Evolutionary conservation across 352 stramenopile genomes (phyloP), one percentile per base, ranked within the genome.

Genomic region (Globisporangium sylvaticum): DNA sequence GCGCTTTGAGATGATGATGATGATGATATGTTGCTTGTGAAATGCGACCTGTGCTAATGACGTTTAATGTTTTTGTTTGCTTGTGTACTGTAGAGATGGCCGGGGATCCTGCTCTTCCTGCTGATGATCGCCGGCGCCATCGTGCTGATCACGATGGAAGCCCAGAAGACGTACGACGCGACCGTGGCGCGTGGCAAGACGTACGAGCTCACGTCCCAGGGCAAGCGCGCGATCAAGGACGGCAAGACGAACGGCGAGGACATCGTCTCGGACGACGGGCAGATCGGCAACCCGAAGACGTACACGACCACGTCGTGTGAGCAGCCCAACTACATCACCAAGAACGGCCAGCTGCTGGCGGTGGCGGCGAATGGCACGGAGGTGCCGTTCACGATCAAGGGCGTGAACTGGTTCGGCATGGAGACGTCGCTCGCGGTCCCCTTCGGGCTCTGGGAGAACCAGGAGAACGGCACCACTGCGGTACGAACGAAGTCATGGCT

Each of bases 401-500:
- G 84, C 12, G 68, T 90, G 15, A 92, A 91, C 64, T 92, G 84
- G 84, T 90, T 91, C 24, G 83, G 85, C 54, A 91, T 93, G 83
- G 85, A 94, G 62, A 91, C 85, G 18, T 52, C 72, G 25, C 72
- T 90, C 29, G 82, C 84, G 5, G 72, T 87, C 8, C 82, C 83
- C 0, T 91, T 92, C 37, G 86, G 86, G 3, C 78, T 94, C 1
- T 94, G 86, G 86, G 82, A 91, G 52, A 94, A 94, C 73, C 52
- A 73, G 12, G 42, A 80, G 10, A 94, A 94, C 55, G 86, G 86
- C 50, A 92, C 86, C 2, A 90, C 81, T 53, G 86, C 81, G 54
- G 76, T 84, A 76, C 9, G 74, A 39, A 34, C 39, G 39, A 48
- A 48, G 18, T 50, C 42, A 22, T 18, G 34, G 54, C 54, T 34